A percentile compares a stretch with the other conserved stretches of the same genome.
These are phyloP conservation scores for Barnettozyma pratensis DNA, from an alignment of 805 yeast genomes.

Conservation along the genomic window DNA sequence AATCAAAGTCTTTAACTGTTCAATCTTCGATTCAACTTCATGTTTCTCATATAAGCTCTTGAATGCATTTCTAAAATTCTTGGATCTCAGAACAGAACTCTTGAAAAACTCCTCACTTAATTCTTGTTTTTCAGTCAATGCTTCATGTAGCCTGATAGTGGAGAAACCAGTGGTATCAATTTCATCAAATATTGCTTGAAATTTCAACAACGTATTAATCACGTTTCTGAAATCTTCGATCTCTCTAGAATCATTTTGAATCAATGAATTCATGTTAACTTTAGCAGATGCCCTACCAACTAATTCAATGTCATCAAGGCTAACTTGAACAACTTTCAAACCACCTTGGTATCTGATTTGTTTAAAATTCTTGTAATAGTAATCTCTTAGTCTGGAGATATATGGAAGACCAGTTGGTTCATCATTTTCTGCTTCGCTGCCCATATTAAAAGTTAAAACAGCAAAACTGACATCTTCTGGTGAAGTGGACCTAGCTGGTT, in stretches of 20 bases:
- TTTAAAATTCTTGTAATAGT: conserved; percentile 23
- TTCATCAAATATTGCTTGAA: conserved; percentile 40
- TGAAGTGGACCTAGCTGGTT: conserved; percentile 23
- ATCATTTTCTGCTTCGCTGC: conserved; percentile 25
- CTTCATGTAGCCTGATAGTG: conserved; percentile 31
- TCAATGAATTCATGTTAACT: conserved; percentile 7
- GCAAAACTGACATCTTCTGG: conserved; percentile 20
- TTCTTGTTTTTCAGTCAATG: conserved; percentile 33
- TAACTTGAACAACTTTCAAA: conserved; percentile 34
- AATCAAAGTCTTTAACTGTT: conserved; percentile 51
- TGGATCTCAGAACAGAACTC: conserved; percentile 30
- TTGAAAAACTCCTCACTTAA: conserved; percentile 28
- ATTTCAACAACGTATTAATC: conserved; percentile 31
- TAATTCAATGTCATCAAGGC: conserved; percentile 37
- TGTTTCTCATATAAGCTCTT: conserved; percentile 41
- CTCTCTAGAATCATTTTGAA: conserved; percentile 22
- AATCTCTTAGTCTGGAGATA: conserved; percentile 25
- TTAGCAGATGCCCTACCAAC: conserved; percentile 31
- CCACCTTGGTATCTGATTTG: conserved; percentile 26
- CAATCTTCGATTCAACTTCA: conserved; percentile 45
- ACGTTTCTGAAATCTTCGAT: conserved; percentile 33
- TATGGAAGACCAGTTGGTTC: conserved; percentile 32
- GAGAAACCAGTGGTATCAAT: conserved; percentile 34
- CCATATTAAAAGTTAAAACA: conserved; percentile 42
- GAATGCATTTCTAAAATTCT: conserved; percentile 41